phyloP scores from a whole-genome alignment of 2,329 filamentous ascomycete species.

The Thelonectria olida region DNA sequence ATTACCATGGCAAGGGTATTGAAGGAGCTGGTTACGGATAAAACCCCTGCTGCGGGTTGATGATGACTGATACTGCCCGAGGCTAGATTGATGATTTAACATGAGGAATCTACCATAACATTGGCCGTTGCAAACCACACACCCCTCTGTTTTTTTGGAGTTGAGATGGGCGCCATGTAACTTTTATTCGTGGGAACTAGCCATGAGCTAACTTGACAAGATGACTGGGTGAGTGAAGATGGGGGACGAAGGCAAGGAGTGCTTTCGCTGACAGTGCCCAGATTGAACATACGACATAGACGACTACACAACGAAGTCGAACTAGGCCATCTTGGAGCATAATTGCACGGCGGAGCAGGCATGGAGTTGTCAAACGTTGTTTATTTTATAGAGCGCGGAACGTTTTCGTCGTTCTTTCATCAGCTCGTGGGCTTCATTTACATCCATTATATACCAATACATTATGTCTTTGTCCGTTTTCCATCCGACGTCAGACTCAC shows the following conservation, averaged over 20 bases:
- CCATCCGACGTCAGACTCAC: slow-evolving; percentile 32
- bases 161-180: slow-evolving; percentile 24
- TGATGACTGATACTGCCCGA: not conserved
- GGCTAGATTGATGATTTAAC: slow-evolving; percentile 15
- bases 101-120: slow-evolving; percentile 14
- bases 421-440: slow-evolving; percentile 11
- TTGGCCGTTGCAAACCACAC: slow-evolving; percentile 13
- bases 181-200: slow-evolving; percentile 16
- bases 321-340: not conserved
- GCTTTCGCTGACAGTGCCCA: slow-evolving; percentile 23
- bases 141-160: slow-evolving; percentile 21
- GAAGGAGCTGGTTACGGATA: slow-evolving; percentile 51
- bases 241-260: not conserved
- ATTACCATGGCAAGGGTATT: slow-evolving; percentile 64
- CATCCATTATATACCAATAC: slow-evolving; percentile 9
- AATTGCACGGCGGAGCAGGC: slow-evolving; percentile 2
- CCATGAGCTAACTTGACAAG: slow-evolving; percentile 21
- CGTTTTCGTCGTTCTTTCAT: slow-evolving; percentile 12
- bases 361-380: slow-evolving; percentile 11
- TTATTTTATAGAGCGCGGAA: slow-evolving; percentile 29
- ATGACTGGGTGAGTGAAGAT: slow-evolving; percentile 32
- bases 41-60: slow-evolving; percentile 26
- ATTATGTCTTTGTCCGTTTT: not conserved
- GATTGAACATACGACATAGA: slow-evolving; percentile 35
- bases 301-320: slow-evolving; percentile 19